Evolutionary conservation across 768 basidiomycete genomes (phyloP).

Genomic region (Tricholoma sp.): DNA sequence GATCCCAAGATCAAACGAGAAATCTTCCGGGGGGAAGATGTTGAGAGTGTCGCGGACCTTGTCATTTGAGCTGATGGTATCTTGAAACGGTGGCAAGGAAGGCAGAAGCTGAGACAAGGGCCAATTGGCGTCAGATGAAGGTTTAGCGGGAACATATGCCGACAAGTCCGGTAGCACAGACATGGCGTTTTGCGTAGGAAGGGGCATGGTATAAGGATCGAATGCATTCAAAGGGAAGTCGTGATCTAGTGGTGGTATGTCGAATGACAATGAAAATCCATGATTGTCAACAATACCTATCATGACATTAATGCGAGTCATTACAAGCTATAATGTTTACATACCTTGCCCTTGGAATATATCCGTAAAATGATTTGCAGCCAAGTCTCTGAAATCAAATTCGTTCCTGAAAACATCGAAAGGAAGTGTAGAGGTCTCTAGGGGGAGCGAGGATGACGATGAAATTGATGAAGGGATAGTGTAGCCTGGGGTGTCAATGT

Average conservation of each 20-base stretch:
- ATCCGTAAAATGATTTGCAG: neutral
- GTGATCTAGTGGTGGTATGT: neutral
- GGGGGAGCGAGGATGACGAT: too few species aligned
- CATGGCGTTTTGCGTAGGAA: neutral
- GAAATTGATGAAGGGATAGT: too few species aligned
- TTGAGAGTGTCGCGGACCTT: neutral
- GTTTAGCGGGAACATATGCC: neutral
- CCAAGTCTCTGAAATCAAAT: neutral
- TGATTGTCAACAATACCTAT: neutral
- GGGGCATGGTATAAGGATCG: neutral
- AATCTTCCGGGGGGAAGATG: neutral
- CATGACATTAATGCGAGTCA: neutral
- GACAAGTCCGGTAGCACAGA: neutral
- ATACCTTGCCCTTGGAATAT: neutral
- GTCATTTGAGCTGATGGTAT: neutral
- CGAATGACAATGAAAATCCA: neutral
- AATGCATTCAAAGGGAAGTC: neutral
- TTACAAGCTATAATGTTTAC: neutral
- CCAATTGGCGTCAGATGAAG: neutral
- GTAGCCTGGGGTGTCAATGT: neutral
- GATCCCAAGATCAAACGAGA: neutral
- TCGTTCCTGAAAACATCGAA: too few species aligned
- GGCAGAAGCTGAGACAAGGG: neutral
- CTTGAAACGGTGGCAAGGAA: neutral
- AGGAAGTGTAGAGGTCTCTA: too few species aligned